Percentiles rank a stretch among this genome's conserved stretches.
phyloP scores from a whole-genome alignment of 2,329 filamentous ascomycete genomes.

The Cryphonectria radicalis region DNA sequence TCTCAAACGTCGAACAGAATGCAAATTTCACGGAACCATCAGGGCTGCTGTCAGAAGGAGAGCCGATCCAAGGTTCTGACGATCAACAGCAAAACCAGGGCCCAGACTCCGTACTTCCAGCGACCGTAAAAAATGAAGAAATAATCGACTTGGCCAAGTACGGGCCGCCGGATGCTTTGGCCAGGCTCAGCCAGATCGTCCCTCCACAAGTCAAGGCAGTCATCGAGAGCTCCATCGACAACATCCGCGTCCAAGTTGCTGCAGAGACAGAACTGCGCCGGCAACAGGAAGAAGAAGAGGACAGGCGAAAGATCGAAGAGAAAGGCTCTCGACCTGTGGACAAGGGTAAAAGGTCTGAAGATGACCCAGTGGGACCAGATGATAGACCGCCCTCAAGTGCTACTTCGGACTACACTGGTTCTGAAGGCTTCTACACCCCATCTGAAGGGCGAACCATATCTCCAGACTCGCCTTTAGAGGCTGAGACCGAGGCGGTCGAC shows the following conservation, averaged over 20 bases:
- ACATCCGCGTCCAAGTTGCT: conserved; percentile 44
- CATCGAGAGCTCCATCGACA: conserved; percentile 50
- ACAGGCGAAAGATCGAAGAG: conserved; percentile 21
- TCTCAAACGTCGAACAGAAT: background rate
- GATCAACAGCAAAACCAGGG: background rate
- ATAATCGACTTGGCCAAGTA: conserved; percentile 52
- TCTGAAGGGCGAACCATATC: conserved; percentile 32
- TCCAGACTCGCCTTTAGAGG: conserved; percentile 35
- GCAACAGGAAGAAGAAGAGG: conserved; percentile 38
- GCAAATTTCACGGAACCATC: conserved; percentile 18
- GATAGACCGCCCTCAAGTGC: background rate
- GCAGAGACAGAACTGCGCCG: conserved; percentile 38
- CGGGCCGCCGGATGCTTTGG: conserved; percentile 50
- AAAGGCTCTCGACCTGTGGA: background rate
- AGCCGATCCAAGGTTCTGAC: background rate
- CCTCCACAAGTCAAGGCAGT: conserved; percentile 48
- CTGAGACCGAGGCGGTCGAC: background rate
- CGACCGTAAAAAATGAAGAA: conserved; percentile 31
- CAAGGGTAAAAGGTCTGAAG: background rate
- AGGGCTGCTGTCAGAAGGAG: background rate
- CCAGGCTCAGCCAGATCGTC: conserved; percentile 42
- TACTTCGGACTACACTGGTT: background rate
- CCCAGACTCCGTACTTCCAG: background rate
- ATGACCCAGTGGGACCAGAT: background rate
- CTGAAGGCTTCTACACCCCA: conserved; percentile 5